A percentile compares a stretch with the other conserved stretches of the same genome.
Evolutionary conservation across 768 basidiomycete genomes (phyloP).

Genomic region (Boletus fagicola): DNA sequence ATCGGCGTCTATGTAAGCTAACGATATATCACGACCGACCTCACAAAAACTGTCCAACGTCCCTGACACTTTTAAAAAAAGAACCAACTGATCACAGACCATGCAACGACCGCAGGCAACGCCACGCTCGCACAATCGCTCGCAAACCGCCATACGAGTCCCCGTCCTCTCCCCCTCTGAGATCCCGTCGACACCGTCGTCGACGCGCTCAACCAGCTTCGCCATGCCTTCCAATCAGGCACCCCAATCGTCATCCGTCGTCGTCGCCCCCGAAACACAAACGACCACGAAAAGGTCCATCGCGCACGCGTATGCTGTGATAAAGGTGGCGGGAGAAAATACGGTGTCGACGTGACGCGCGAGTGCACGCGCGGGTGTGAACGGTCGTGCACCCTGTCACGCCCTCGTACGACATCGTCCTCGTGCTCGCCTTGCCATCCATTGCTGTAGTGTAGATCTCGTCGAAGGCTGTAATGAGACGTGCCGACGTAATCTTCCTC

Average conservation of each 20-base stretch:
- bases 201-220: slow-evolving; percentile 9
- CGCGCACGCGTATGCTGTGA: slow-evolving; percentile 22
- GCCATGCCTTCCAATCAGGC: slow-evolving; percentile 35
- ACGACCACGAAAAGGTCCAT: slow-evolving; percentile 47
- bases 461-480: slow-evolving; percentile 45
- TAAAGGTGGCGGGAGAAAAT: slow-evolving; percentile 42
- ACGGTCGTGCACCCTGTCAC: background rate
- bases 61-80: slow-evolving; percentile 20
- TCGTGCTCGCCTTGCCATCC: slow-evolving; percentile 34
- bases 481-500: slow-evolving; percentile 47
- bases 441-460: slow-evolving; percentile 32
- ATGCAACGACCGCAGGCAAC: slow-evolving; percentile 25
- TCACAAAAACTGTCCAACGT: too few relatives aligned
- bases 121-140: slow-evolving; percentile 38
- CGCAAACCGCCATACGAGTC: slow-evolving; percentile 35
- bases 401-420: slow-evolving; percentile 2
- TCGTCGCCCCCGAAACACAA: slow-evolving; percentile 52
- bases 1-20: background rate
- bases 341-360: slow-evolving; percentile 9
- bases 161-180: slow-evolving; percentile 25
- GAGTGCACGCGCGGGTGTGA: background rate
- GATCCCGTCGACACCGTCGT: slow-evolving; percentile 9
- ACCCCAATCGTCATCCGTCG: slow-evolving; percentile 50
- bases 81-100: slow-evolving; percentile 31
- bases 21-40: background rate